Evolutionary conservation across 768 basidiomycete species (phyloP).

Genomic region (Mycena vitilis): DNA sequence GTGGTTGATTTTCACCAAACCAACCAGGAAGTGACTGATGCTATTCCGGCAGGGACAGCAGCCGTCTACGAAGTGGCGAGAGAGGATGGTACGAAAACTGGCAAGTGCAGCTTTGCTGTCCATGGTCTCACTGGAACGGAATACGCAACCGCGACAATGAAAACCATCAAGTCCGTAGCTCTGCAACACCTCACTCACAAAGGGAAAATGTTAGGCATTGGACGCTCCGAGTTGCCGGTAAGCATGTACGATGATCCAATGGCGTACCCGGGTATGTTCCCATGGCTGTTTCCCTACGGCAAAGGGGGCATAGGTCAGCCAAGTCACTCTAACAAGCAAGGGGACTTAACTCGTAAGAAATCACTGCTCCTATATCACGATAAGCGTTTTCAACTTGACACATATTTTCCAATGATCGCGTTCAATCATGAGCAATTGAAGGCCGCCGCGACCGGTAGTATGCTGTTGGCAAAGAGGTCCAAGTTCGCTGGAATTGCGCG

Average conservation of each 20-base stretch:
- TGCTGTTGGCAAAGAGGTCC: conserved; percentile 40
- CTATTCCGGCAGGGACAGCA: background rate
- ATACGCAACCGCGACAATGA: conserved; percentile 26
- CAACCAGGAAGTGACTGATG: conserved; percentile 8
- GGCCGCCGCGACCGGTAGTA: conserved; percentile 41
- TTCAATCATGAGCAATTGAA: conserved; percentile 57
- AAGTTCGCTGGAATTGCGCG: conserved; percentile 43
- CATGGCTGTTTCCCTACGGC: conserved; percentile 55
- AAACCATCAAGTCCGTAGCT: conserved; percentile 39
- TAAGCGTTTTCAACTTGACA: conserved; percentile 44
- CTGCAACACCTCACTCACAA: conserved; percentile 36
- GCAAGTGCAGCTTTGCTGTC: conserved; percentile 51
- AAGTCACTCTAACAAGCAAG: conserved; percentile 13
- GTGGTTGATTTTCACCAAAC: conserved; percentile 23
- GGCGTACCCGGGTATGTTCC: conserved; percentile 52
- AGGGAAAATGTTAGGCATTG: conserved; percentile 38
- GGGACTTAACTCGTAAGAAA: conserved; percentile 38
- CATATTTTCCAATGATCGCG: conserved; percentile 47
- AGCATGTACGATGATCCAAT: conserved; percentile 45
- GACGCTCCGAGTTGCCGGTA: conserved; percentile 30
- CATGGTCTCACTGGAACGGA: conserved; percentile 48
- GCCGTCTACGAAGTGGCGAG: conserved; percentile 15
- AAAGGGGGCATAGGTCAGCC: conserved; percentile 43
- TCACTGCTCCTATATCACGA: conserved; percentile 47
- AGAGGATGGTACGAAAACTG: conserved; percentile 37